phyloP scores from a whole-genome alignment of 768 basidiomycete species.

The Suillus brevipes region DNA sequence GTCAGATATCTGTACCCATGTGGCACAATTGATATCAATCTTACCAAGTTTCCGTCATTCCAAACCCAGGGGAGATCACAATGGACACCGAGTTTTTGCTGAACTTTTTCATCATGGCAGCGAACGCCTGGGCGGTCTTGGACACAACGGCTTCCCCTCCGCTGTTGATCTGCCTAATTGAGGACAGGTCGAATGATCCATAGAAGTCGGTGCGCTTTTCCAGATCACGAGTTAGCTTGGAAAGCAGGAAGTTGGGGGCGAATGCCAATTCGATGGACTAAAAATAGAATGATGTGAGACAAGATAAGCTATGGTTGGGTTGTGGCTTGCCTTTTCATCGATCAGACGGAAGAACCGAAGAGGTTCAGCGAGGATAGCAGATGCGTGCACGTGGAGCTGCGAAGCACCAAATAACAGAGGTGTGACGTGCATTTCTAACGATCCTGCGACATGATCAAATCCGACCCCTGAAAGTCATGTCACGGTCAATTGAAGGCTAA shows the following conservation, averaged over 20 bases:
- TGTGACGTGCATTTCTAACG: constrained; percentile 43
- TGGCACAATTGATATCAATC: constrained; percentile 10
- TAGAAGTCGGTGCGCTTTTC: constrained; percentile 23
- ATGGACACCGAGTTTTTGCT: constrained; percentile 18
- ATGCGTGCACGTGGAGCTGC: constrained; percentile 24
- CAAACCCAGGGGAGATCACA: constrained; percentile 32
- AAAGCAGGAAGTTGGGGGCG: constrained; percentile 45
- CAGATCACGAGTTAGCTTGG: constrained; percentile 37
- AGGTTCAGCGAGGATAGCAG: constrained; percentile 26
- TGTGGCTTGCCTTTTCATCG: constrained; percentile 35
- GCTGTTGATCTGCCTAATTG: constrained; percentile 37
- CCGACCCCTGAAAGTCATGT: constrained; percentile 34
- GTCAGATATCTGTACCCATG: not conserved
- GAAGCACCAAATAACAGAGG: constrained; percentile 34
- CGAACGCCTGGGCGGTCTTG: constrained; percentile 38
- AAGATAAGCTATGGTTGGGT: constrained; percentile 19
- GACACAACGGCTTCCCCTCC: constrained; percentile 44
- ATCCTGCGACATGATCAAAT: constrained; percentile 48
- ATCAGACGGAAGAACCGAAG: constrained; percentile 29
- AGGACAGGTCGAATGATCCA: constrained; percentile 34
- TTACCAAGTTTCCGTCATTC: constrained; percentile 45
- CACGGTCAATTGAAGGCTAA: not conserved
- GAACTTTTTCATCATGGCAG: constrained; percentile 29
- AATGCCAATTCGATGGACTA: constrained; percentile 34
- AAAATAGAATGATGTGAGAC: constrained; percentile 6